These are phyloP conservation scores for Yamadazyma nakazawae DNA, from an alignment of 805 yeast species.

Conservation along the genomic window DNA sequence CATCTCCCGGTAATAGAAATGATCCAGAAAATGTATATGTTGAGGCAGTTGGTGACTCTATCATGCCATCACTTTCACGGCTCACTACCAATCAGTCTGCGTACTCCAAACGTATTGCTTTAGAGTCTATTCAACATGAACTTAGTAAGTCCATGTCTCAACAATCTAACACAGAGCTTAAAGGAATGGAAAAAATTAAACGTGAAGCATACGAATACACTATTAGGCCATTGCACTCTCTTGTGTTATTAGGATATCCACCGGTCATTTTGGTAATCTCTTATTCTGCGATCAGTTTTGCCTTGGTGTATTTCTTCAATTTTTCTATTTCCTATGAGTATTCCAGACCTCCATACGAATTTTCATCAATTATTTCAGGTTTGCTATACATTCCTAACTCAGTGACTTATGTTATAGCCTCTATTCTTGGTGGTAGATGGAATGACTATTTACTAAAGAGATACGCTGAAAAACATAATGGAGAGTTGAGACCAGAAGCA, in stretches of 20 bases:
- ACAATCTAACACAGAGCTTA: background rate
- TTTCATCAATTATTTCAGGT: constrained; percentile 63
- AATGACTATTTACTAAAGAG: constrained; percentile 57
- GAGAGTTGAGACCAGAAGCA: constrained; percentile 70
- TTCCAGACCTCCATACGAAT: constrained; percentile 65
- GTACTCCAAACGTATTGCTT: constrained; percentile 26
- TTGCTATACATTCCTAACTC: constrained; percentile 82
- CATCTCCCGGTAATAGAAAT: background rate
- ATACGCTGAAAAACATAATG: constrained; percentile 56
- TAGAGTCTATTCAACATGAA: constrained; percentile 18
- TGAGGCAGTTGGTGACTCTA: constrained; percentile 31
- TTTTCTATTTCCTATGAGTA: constrained; percentile 66
- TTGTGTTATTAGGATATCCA: constrained; percentile 62
- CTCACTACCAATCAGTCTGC: constrained; percentile 31
- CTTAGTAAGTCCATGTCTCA: constrained; percentile 4
- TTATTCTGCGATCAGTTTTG: constrained; percentile 71
- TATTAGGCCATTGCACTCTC: constrained; percentile 58
- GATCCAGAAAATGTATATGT: background rate
- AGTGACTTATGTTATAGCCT: constrained; percentile 68
- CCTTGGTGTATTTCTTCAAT: constrained; percentile 68
- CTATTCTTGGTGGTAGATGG: constrained; percentile 80
- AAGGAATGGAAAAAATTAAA: constrained; percentile 16
- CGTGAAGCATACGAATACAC: constrained; percentile 44
- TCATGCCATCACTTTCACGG: constrained; percentile 38
- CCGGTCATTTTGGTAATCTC: constrained; percentile 66